Evolutionary conservation across 768 basidiomycete species (phyloP), one percentile per base, ranked within the genome.

Genomic region (Tulasnella sp.): DNA sequence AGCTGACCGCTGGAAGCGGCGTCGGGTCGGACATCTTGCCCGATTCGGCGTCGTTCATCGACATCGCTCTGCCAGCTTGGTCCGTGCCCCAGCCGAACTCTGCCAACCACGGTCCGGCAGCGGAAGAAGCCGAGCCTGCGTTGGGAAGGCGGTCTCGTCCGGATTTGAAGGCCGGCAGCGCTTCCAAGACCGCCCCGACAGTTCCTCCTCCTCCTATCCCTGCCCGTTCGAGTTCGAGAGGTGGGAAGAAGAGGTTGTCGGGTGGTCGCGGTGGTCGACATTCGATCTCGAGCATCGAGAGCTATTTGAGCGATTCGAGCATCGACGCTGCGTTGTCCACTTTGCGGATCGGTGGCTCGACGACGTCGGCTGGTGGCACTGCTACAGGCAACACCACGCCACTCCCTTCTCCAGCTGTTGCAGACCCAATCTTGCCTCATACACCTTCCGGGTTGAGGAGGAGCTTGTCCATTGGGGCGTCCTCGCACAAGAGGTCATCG

Each of bases 201-300:
- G 31, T 18, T 68, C 31, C 62, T 68, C 24, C 27, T 36, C 62
- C 62, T 52, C n/a, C 52, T 24, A n/a, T n/a, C 10, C 62, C 31
- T 27, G 16, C n/a, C n/a, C 24, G 24, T 1, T 34, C 39, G 24
- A 4, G 38, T 34, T 36, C 71, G 18, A 72, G 16, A 7, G 44
- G 38, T 74, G 27, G 27, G 73, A 74, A 42, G 44, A n/a, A 46
- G 44, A 42, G 73, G 73, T 10, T 40, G 1, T 46, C 73, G n/a
- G 73, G 1, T 74, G 39, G 31, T n/a, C 31, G 73, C 18, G 73
- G 73, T 46, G 73, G 73, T 18, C 36, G 78, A n/a, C 78, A 79
- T 27, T 79, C 78, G 40, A 79, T 79, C 46, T 79, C 78, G 16
- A 79, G 78, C 78, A 79, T 79, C 56, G 78, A 79, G 48, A 74